These are phyloP conservation scores for Apiospora phragmitis DNA, from an alignment of 2,329 filamentous ascomycete genomes.

Conservation along the genomic window DNA sequence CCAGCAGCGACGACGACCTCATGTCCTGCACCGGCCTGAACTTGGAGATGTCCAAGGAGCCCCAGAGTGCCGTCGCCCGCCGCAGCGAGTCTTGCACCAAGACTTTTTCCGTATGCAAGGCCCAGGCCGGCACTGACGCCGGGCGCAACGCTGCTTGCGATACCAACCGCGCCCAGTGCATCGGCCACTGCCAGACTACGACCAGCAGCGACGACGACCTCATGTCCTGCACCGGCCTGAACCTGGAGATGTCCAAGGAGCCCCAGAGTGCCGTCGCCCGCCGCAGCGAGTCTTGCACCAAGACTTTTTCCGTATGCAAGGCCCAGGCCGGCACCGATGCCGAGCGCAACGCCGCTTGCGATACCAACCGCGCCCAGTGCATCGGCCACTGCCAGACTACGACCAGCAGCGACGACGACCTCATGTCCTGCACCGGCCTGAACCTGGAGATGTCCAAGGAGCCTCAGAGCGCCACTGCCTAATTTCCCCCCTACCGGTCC, in stretches of 20 bases:
- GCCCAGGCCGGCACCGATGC: background rate
- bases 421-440: no score
- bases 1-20: background rate
- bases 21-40: background rate
- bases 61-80: background rate
- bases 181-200: no score
- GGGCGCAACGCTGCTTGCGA: background rate
- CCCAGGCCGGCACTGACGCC: background rate
- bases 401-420: no score
- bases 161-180: background rate
- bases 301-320: background rate
- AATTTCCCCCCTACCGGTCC: background rate
- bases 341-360: background rate
- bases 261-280: background rate
- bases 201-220: background rate
- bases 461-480: background rate
- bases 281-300: background rate
- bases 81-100: background rate
- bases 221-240: background rate
- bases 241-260: background rate
- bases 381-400: background rate
- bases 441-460: no score
- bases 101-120: background rate
- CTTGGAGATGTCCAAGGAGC: background rate
- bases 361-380: background rate